A percentile compares a stretch with the other conserved stretches of the same genome.
phyloP scores from a whole-genome alignment of 164 flowering plant genomes.

The Stephania cephalantha region DNA sequence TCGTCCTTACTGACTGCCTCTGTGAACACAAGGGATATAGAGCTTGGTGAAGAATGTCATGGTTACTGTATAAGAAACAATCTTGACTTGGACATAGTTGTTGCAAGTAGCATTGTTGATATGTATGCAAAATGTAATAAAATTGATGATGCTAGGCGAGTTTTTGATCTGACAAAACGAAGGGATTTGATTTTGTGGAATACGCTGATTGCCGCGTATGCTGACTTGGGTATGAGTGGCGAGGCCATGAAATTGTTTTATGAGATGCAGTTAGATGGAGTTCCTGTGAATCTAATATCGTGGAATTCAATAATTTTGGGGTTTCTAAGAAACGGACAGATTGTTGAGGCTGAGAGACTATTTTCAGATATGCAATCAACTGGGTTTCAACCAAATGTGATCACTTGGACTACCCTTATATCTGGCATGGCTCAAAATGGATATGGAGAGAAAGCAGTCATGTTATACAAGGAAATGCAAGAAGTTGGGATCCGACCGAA shows the following conservation, averaged over 20 bases:
- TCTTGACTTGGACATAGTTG: conserved; percentile 49
- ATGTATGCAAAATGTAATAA: conserved; percentile 59
- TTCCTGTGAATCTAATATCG: conserved; percentile 44
- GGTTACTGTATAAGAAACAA: conserved; percentile 53
- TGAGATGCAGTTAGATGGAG: conserved; percentile 61
- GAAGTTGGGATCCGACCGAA: conserved; percentile 46
- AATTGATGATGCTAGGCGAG: conserved; percentile 35
- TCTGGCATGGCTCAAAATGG: conserved; percentile 62
- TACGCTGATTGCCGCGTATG: conserved; percentile 52
- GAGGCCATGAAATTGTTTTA: conserved; percentile 61
- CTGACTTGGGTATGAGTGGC: conserved; percentile 47
- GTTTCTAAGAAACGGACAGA: conserved; percentile 41
- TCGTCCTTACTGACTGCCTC: conserved; percentile 46
- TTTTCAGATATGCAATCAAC: conserved; percentile 48
- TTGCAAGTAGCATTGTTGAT: conserved; percentile 46
- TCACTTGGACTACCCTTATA: conserved; percentile 57
- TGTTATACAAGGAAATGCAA: conserved; percentile 43
- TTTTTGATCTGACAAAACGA: conserved; percentile 35
- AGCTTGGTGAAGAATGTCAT: conserved; percentile 55
- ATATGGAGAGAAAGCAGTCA: conserved; percentile 31
- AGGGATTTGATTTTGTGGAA: conserved; percentile 62
- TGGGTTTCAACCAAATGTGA: conserved; percentile 40
- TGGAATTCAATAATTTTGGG: conserved; percentile 65
- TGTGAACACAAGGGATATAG: conserved; percentile 27
- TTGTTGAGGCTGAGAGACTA: conserved; percentile 41